Evolutionary conservation across 208 protist genomes (phyloP).

Genomic region (Leishmania martiniquensis): DNA sequence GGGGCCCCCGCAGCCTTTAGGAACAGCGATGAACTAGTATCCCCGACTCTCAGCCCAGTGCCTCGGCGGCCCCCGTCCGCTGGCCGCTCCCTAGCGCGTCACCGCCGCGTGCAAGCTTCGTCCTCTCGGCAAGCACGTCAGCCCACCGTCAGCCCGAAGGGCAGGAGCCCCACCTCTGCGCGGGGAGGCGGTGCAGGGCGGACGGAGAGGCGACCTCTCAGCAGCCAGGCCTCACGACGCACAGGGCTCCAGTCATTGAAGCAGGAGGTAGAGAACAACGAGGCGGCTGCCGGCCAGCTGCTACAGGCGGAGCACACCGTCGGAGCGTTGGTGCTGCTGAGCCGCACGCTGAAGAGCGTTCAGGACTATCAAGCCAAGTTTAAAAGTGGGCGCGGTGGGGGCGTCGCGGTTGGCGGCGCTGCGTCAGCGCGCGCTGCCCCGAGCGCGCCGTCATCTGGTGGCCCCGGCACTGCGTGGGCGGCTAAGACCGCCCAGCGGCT

Average conservation of each 20-base stretch:
- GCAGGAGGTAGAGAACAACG: slow-evolving; percentile 11
- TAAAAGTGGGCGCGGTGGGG: neutral
- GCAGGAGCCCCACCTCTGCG: neutral
- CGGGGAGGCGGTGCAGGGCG: neutral
- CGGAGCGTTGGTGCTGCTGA: slow-evolving; percentile 13
- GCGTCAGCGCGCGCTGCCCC: neutral
- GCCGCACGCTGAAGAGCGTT: slow-evolving; percentile 5
- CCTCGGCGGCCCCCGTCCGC: neutral
- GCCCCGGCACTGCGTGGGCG: slow-evolving; percentile 13
- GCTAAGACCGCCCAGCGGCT: slow-evolving; percentile 39
- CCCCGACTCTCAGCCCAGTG: neutral
- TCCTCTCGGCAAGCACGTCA: neutral
- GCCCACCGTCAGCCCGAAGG: neutral
- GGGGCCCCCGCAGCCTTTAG: neutral
- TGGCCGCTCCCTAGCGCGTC: neutral
- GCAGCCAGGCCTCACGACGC: neutral
- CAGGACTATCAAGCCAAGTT: neutral
- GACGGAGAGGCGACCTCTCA: neutral
- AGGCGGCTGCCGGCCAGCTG: neutral
- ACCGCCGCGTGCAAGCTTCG: neutral
- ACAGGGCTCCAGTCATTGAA: neutral
- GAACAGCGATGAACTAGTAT: neutral
- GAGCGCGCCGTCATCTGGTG: slow-evolving; percentile 2
- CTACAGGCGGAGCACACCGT: slow-evolving; percentile 16
- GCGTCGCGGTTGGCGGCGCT: neutral